phyloP scores from a whole-genome alignment of 2,329 filamentous ascomycete species.

The Alternaria metachromatica region DNA sequence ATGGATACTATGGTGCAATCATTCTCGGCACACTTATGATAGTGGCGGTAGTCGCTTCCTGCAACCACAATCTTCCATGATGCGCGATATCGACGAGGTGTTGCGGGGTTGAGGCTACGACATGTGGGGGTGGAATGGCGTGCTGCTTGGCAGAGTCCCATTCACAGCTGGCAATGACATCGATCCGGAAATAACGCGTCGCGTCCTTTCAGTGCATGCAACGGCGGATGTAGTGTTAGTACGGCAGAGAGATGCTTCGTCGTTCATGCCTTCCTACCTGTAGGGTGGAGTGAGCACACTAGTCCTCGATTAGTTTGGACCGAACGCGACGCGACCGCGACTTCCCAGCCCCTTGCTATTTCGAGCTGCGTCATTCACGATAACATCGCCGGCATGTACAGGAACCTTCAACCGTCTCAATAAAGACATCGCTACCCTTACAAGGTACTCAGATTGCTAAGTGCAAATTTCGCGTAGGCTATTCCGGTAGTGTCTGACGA shows the following conservation, averaged over 20 bases:
- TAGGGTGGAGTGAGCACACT: background rate
- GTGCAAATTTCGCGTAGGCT: background rate
- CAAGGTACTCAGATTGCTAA: background rate
- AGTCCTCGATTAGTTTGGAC: background rate
- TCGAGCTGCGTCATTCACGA: background rate
- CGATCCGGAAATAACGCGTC: background rate
- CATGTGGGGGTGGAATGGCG: slow-evolving; percentile 32
- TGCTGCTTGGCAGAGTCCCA: slow-evolving; percentile 9
- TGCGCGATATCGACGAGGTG: background rate
- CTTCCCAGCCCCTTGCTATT: background rate
- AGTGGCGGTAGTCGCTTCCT: background rate
- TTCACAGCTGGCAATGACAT: background rate
- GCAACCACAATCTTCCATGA: background rate
- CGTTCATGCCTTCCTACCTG: background rate
- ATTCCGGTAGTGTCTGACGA: background rate
- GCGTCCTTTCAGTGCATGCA: background rate
- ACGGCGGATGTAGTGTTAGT: background rate
- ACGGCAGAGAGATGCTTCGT: background rate
- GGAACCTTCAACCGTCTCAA: background rate
- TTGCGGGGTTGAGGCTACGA: slow-evolving; percentile 25
- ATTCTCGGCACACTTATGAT: background rate
- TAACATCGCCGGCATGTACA: background rate
- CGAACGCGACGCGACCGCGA: background rate
- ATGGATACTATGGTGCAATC: background rate
- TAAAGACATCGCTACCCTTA: no score